Percentiles rank a stretch among this genome's conserved stretches.
Evolutionary conservation across 2,329 filamentous ascomycete genomes (phyloP).

Genomic region (Trichoderma afroharzianum): DNA sequence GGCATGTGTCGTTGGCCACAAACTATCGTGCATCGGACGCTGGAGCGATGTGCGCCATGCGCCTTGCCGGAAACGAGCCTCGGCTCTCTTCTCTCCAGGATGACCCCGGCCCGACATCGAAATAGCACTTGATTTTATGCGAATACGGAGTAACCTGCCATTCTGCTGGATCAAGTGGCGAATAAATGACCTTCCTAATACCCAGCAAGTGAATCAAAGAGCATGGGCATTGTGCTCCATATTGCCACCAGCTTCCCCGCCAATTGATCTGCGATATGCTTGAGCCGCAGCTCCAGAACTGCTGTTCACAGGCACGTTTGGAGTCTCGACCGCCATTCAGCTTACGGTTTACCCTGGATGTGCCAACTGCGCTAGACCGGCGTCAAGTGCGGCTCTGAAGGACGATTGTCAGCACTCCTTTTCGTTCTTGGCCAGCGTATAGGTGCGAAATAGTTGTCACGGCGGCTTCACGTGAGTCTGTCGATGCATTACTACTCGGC

Average conservation of each 20-base stretch:
- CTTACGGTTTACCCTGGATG: neutral
- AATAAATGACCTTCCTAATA: neutral
- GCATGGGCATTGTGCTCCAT: neutral
- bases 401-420: neutral
- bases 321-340: constrained; percentile 1
- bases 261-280: constrained; percentile 1
- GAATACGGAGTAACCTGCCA: constrained; percentile 1
- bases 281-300: neutral
- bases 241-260: constrained; percentile 2
- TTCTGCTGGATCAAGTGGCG: neutral
- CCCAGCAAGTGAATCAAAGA: neutral
- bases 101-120: neutral
- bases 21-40: neutral
- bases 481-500: neutral
- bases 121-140: neutral
- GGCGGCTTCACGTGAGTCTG: neutral
- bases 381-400: neutral
- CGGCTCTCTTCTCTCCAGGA: neutral
- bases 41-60: neutral
- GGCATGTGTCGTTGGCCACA: neutral
- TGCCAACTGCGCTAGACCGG: neutral
- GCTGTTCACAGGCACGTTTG: neutral
- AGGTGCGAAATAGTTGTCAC: neutral
- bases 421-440: neutral
- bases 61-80: neutral